phyloP scores from a whole-genome alignment of 164 flowering plant genomes.

The Liriodendron chinense region DNA sequence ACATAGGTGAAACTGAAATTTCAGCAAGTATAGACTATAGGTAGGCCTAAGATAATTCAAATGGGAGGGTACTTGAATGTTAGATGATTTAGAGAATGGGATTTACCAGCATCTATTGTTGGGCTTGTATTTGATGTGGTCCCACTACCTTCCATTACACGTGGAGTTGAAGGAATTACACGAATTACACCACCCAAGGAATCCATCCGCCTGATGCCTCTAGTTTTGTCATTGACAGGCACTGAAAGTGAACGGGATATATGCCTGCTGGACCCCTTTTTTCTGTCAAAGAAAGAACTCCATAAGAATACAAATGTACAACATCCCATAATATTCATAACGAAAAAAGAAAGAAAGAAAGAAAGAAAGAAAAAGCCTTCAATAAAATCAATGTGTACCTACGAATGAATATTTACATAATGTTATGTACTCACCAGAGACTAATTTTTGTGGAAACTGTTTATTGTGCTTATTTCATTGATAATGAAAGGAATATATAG shows the following conservation, averaged over 20 bases:
- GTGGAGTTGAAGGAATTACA: constrained; percentile 82
- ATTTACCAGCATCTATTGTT: constrained; percentile 48
- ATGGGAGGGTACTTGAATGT: neutral
- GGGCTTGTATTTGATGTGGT: constrained; percentile 20
- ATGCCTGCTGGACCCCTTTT: constrained; percentile 32
- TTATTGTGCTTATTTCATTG: no score
- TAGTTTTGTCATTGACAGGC: constrained; percentile 53
- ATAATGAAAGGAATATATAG: no score
- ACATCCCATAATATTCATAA: neutral
- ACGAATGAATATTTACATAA: neutral
- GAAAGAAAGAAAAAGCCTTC: neutral
- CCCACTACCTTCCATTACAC: constrained; percentile 39
- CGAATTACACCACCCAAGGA: constrained; percentile 59
- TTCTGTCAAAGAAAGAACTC: constrained; percentile 32
- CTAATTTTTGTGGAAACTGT: neutral
- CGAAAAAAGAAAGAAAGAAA: neutral
- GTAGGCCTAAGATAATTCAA: neutral
- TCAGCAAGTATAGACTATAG: neutral
- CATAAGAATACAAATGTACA: constrained; percentile 4
- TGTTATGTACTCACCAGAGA: neutral
- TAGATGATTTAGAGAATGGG: constrained; percentile 13
- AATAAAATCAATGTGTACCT: neutral
- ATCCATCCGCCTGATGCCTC: constrained; percentile 52
- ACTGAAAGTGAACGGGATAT: constrained; percentile 89
- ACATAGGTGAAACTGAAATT: constrained; percentile 1